Base-by-base conservation (phyloP, 139 green algal species). In the Pleodorina starrii region DNA sequence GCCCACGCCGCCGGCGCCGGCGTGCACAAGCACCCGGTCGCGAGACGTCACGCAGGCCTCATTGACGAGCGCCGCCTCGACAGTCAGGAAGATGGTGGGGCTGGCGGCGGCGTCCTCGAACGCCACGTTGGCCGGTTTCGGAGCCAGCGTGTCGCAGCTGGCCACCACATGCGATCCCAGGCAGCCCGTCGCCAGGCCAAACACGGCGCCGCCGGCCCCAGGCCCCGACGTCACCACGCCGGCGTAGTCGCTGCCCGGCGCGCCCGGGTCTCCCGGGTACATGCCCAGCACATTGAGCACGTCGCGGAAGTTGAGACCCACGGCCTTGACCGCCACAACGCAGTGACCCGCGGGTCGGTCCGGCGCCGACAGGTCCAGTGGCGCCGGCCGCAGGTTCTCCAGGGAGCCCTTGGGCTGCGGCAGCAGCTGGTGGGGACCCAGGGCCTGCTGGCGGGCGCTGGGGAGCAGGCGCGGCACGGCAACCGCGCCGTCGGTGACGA, bases 231-330 rank as follows among this genome's bases (percentile, higher is more conserved):
- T 51, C 10, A 98, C 96, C 23, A 97, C 91, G 36, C 96, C 96
- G 29, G 96, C 84, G 72, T 87, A 95, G 88, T 98, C 97, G 66
- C 84, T 94, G 44, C 97, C 97, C 0, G 97, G 97, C 43, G 57
- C 73, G 21, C 97, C 97, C 2, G 97, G 96, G 87, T 98, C 96
- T 14, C 97, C 97, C 12, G 96, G 96, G 91, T 98, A 98, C 59
- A 92, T 90, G 84, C 84, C 80, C 78, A 91, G 85, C 86, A 95
- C 94, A 82, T 97, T 97, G 48, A 96, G 92, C 85, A 97, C 94
- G 75, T 97, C 95, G 68, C 95, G 90, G 95, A 98, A 98, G 91
- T 98, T 98, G 68, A 98, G 86, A 3, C 96, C 97, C 43, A 98
- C 94, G 21, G 96, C 96, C 51, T 90, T 91, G 16, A 98, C 95